These are phyloP conservation scores for Citropsis articulata DNA, from an alignment of 345 rosid genomes.

Conservation along the genomic window DNA sequence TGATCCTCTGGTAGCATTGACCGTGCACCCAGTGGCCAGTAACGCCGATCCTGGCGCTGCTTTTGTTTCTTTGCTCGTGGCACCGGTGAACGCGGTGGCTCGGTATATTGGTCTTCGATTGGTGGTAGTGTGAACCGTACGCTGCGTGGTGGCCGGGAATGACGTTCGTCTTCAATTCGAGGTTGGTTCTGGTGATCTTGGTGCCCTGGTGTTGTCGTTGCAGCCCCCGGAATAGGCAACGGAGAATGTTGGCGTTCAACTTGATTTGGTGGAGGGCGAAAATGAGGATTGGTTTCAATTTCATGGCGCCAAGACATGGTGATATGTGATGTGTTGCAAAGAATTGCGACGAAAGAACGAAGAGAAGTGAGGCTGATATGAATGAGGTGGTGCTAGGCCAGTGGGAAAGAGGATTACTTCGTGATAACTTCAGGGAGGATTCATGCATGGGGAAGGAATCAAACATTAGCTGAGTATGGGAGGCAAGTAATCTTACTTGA, in stretches of 20 bases:
- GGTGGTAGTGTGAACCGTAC: not conserved
- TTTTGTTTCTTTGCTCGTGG: not conserved
- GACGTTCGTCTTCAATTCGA: not conserved
- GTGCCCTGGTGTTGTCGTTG: not conserved
- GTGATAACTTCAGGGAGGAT: slow-evolving; percentile 61
- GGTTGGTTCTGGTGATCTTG: slow-evolving; percentile 15
- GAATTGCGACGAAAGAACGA: slow-evolving; percentile 8
- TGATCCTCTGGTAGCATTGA: not conserved
- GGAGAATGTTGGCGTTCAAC: not conserved
- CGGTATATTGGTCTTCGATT: not conserved
- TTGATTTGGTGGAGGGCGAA: not conserved
- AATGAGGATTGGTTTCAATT: slow-evolving; percentile 72
- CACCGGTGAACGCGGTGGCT: not conserved
- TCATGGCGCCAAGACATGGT: slow-evolving; percentile 45
- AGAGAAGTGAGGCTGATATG: slow-evolving; percentile 9
- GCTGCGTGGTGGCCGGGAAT: not conserved
- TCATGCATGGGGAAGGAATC: slow-evolving; percentile 59
- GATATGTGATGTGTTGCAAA: not conserved
- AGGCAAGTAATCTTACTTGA: slow-evolving; percentile 59
- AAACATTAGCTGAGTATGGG: slow-evolving; percentile 40
- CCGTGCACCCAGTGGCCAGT: not conserved
- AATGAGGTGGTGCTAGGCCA: slow-evolving; percentile 18
- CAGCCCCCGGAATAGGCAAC: not conserved
- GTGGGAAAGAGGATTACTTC: slow-evolving; percentile 51
- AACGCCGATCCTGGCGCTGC: not conserved